Evolutionary conservation across 768 basidiomycete species (phyloP), one percentile per base, ranked within the genome.

Genomic region (Russula compacta): DNA sequence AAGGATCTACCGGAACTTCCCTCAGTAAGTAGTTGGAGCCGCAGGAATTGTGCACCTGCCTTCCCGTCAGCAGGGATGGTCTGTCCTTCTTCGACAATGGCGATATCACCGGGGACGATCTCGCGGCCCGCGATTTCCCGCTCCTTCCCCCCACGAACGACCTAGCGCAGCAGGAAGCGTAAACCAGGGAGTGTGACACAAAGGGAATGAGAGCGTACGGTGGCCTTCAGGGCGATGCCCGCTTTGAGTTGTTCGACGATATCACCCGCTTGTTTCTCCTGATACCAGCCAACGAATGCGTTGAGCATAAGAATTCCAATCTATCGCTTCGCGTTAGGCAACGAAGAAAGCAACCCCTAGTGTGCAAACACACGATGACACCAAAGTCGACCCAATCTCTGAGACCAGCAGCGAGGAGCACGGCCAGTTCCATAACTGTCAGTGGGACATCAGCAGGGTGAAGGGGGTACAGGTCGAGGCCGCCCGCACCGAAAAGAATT

Each of bases 361-460:
- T 19, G 19, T 24, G 11, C 6, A 39, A 46, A 66, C 74, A 66
- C 51, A 78, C 76, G 58, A 79, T 79, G 50, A 79, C 78, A 62
- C 78, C 78, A 59, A 79, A 77, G 60, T 79, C 76, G 54, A 79
- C 75, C 78, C 78, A 79, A 65, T 78, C 77, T 52, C 70, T 70
- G 11, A 79, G 70, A 64, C 78, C 78, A 29, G 74, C 78, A 32
- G 78, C 69, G 19, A 79, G 73, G 19, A 77, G 47, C 47, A 79
- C 78, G 1, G 78, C 78, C 35, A 79, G 64, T 63, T 79, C 78
- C 78, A 79, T 79, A 39, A 77, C 72, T 67, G 51, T 42, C 15
- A 36, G 14, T 9, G n/a, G 3, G 14, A 47, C 12, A 15, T 58
- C 19, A 49, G 42, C 2, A 38, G 3, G 12, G 24, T 38, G 12